Conservation (phyloP, 768 basidiomycete genomes). For the Suillus spraguei region DNA sequence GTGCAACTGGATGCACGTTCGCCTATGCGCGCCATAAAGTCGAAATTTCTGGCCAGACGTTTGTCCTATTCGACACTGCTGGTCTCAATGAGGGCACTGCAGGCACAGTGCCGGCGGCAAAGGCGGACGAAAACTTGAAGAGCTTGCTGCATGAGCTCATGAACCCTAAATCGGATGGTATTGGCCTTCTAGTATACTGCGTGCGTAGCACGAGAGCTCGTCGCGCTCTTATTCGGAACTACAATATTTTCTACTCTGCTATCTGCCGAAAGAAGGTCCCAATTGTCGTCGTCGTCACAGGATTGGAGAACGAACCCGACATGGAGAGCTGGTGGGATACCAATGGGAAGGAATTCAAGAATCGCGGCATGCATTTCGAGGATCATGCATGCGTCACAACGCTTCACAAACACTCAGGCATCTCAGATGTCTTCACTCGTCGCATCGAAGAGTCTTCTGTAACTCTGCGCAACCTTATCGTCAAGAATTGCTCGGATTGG, state of each 20-base stretch:
- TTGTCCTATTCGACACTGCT: conserved; percentile 38
- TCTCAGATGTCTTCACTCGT: not conserved
- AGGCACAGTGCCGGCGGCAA: conserved; percentile 15
- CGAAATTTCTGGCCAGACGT: conserved; percentile 7
- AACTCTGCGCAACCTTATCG: conserved; percentile 27
- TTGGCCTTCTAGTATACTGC: conserved; percentile 40
- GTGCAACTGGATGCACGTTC: conserved; percentile 22
- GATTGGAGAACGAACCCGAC: conserved; percentile 37
- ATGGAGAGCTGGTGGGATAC: conserved; percentile 36
- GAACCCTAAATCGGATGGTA: conserved; percentile 16
- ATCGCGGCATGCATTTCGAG: conserved; percentile 1
- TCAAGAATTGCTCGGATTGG: conserved; percentile 16
- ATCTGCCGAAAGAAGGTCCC: conserved; percentile 43
- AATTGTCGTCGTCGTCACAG: conserved; percentile 39
- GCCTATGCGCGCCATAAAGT: conserved; percentile 6
- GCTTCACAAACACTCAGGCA: conserved; percentile 15
- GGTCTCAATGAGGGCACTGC: conserved; percentile 36
- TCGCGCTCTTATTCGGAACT: conserved; percentile 34
- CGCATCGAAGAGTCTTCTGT: conserved; percentile 22
- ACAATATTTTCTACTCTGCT: conserved; percentile 39
- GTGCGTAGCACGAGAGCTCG: conserved; percentile 38
- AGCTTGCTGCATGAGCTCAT: conserved; percentile 20
- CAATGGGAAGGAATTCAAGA: conserved; percentile 36
- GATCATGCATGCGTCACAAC: conserved; percentile 48
- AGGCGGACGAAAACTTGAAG: conserved; percentile 22